These are phyloP conservation scores for Sanghuangporus weigelae DNA, from an alignment of 1,284 basidiomycete genomes.

Conservation along the genomic window DNA sequence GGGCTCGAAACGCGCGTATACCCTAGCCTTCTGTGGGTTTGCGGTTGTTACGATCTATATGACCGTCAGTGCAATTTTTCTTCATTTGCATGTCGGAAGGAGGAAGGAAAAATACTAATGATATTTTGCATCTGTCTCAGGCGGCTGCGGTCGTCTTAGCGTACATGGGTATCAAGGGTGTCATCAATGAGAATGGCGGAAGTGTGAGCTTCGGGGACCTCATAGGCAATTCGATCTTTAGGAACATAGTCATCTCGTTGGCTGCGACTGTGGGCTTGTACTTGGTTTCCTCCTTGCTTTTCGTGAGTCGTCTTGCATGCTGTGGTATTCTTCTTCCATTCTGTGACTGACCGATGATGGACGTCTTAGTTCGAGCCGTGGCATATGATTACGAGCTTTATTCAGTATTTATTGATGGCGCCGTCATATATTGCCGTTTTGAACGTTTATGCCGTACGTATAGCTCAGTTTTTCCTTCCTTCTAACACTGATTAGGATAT, in stretches of 20 bases:
- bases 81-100: not conserved
- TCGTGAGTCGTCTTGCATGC: slow-evolving; percentile 49
- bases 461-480: slow-evolving; percentile 6
- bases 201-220: slow-evolving; percentile 49
- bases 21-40: slow-evolving; percentile 77
- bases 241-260: slow-evolving; percentile 82
- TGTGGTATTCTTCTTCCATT: slow-evolving; percentile 6
- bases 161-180: slow-evolving; percentile 67
- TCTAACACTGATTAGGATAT: slow-evolving; percentile 8
- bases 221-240: slow-evolving; percentile 75
- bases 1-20: slow-evolving; percentile 82
- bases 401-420: slow-evolving; percentile 89
- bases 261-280: slow-evolving; percentile 86
- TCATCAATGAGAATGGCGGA: slow-evolving; percentile 42
- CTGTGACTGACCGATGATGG: slow-evolving; percentile 10
- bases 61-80: slow-evolving; percentile 51
- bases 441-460: slow-evolving; percentile 79
- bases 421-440: slow-evolving; percentile 91
- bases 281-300: slow-evolving; percentile 72
- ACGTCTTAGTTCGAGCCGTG: slow-evolving; percentile 72
- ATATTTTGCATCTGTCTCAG: slow-evolving; percentile 33
- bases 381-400: slow-evolving; percentile 92
- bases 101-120: slow-evolving; percentile 12
- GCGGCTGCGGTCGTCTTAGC: slow-evolving; percentile 75
- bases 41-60: slow-evolving; percentile 89